Base-by-base conservation (phyloP, 371 early-diverging fungal species). In the Gilbertella persicaria region DNA sequence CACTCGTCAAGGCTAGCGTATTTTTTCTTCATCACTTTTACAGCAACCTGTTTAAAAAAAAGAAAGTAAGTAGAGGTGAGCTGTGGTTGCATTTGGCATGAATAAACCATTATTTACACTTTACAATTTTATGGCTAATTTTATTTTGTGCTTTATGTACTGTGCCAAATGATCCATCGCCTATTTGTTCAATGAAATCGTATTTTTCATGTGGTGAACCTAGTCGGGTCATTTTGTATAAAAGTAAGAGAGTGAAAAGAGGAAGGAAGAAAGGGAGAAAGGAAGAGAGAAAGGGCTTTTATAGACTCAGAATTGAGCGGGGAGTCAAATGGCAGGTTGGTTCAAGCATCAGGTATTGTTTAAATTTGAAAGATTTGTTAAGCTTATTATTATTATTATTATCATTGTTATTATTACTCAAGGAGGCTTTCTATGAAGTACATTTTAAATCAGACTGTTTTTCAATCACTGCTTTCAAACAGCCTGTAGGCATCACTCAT, bases 11-110 rank as follows among this genome's bases (percentile, higher is more conserved):
- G 80, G 1, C 83, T 79, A n/a, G 72, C 73, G 55, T 88, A 91
- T 55, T 90, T 93, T 60, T 93, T 90, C 73, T 95, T 95, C 93
- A 97, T 95, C 51, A 88, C 85, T 69, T 97, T 97, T 54, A 97
- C 89, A 12, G 98, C 98, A 6, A 97, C 91, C 94, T 91, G n/a
- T n/a, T n/a, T n/a, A 66, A 16, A 37, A 10, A 33, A 2, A 9
- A 33, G 2, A 3, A 13, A 2, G 13, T 33, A 33, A 33, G 33
- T 28, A 9, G 8, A 3, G 13, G 13, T 33, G 33, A 33, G 10
- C 33, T 33, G 33, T 10, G n/a, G n/a, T n/a, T n/a, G n/a, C n/a
- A n/a, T 23, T 36, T 37, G 37, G 17, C 47, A 25, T 23, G 29
- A 8, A n/a, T 25, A 24, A 20, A 51, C 29, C 20, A 16, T 10